phyloP scores from a whole-genome alignment of 2,329 filamentous ascomycete genomes.

The Cercospora canescens region DNA sequence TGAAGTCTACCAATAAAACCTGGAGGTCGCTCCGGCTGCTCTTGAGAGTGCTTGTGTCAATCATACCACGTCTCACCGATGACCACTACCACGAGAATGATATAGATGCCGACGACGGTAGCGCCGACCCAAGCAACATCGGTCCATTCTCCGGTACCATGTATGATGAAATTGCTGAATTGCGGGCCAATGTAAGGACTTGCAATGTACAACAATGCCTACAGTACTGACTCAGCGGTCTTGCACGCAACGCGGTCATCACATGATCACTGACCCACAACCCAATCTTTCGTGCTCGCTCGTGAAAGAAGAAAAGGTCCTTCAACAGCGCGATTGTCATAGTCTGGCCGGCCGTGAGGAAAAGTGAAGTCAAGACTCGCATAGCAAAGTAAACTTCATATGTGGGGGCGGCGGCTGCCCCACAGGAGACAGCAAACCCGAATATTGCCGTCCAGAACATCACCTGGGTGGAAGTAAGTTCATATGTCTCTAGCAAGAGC shows the following conservation, averaged over 20 bases:
- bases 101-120: background rate
- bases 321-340: constrained; percentile 17
- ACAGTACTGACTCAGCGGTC: background rate
- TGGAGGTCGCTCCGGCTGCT: constrained; percentile 13
- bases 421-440: background rate
- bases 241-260: background rate
- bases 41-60: background rate
- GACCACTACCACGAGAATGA: constrained; percentile 8
- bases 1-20: background rate
- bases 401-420: background rate
- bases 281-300: constrained; percentile 23
- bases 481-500: no score
- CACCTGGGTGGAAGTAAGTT: no score
- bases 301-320: constrained; percentile 26
- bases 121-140: background rate
- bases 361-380: background rate
- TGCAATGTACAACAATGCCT: constrained; percentile 17
- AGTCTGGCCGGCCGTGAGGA: constrained; percentile 5
- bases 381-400: constrained; percentile 1
- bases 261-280: constrained; percentile 19
- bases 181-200: background rate
- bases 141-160: background rate
- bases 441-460: constrained; percentile 2
- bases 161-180: background rate
- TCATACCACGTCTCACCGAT: constrained; percentile 19